Evolutionary conservation across 164 flowering plant species (phyloP), one percentile per base, ranked within the genome.

Genomic region (Magnolia sinica): DNA sequence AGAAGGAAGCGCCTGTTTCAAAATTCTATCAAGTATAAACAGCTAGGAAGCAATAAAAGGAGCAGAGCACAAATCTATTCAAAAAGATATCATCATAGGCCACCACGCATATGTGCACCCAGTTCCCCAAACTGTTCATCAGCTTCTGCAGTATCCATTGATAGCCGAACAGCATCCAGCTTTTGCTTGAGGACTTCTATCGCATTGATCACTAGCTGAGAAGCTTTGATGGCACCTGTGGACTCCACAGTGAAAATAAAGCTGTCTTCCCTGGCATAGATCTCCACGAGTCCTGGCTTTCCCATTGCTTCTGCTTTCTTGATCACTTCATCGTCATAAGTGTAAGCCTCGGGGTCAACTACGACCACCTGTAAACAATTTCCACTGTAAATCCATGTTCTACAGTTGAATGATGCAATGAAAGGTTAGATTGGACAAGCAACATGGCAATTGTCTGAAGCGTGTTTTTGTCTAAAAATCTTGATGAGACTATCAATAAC

Each of bases 301-400:
- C 97, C 97, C 98, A 96, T 91, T 37, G 97, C 87, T 77, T 94
- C 98, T 50, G 97, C 95, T 78, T 90, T 94, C 87, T 94, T 94
- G 18, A 96, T 82, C 77, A 96, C 97, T 83, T 96, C 99, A 74
- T 94, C 99, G 73, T 94, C 98, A 74, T 94, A 94, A 0, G 97
- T 85, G 79, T 96, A 96, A 50, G 94, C 95, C 85, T 94, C 98
- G 7, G 94, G 83, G 84, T 96, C 97, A 80, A 84, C 85, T 76
- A 94, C 92, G 2, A 85, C 65, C 22, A 94, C 97, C 99, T 96
- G 85, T 71, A 76, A 76, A 37, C 45, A 66, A 51, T 59, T 31
- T 61, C 20, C 0, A 68, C 7, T 37, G 45, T 37, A 37, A 37
- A 37, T 37, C 45, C 45, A 37, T 3, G 45, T 37, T 37, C 45